A percentile compares a stretch with the other conserved stretches of the same genome.
These are phyloP conservation scores for Apophysomyces trapeziformis DNA, from an alignment of 371 early-diverging fungal genomes.

Conservation along the genomic window DNA sequence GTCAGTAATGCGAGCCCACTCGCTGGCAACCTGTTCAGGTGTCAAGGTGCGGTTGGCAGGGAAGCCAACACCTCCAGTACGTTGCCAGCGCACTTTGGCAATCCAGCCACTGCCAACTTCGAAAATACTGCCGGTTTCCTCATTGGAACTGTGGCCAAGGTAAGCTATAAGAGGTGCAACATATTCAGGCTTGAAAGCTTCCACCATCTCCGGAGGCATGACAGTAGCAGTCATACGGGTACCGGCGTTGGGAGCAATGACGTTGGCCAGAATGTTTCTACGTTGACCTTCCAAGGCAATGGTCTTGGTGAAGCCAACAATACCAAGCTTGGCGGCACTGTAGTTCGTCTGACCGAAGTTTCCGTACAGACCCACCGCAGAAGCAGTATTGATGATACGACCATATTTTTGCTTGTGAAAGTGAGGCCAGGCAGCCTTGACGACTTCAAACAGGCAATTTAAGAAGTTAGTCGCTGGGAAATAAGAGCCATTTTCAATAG, in stretches of 20 bases:
- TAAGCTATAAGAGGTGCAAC: slow-evolving; percentile 94
- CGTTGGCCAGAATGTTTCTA: slow-evolving; percentile 90
- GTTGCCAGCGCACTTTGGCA: slow-evolving; percentile 93
- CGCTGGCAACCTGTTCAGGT: slow-evolving; percentile 78
- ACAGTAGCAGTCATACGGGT: slow-evolving; percentile 98
- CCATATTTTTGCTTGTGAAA: slow-evolving; percentile 96
- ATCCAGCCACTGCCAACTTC: slow-evolving; percentile 95
- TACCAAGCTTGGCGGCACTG: slow-evolving; percentile 91
- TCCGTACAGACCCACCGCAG: slow-evolving; percentile 97
- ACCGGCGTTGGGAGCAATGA: slow-evolving; percentile 97
- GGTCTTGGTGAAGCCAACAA: slow-evolving; percentile 90
- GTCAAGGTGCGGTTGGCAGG: slow-evolving; percentile 86
- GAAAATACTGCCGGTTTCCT: slow-evolving; percentile 88
- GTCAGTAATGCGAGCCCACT: slow-evolving; percentile 78
- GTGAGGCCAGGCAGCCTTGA: slow-evolving; percentile 96
- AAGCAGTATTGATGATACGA: slow-evolving; percentile 85
- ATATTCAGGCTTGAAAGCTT: slow-evolving; percentile 96
- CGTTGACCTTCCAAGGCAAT: slow-evolving; percentile 93
- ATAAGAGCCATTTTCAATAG: background rate
- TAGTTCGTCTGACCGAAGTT: slow-evolving; percentile 99
- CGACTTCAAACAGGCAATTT: slow-evolving; percentile 42
- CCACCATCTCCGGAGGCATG: slow-evolving; percentile 94
- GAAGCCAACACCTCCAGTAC: slow-evolving; percentile 90
- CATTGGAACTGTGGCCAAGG: slow-evolving; percentile 83
- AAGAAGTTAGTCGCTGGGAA: background rate